phyloP scores from a whole-genome alignment of 2,329 filamentous ascomycete species.

The Calonectria fujianensis region DNA sequence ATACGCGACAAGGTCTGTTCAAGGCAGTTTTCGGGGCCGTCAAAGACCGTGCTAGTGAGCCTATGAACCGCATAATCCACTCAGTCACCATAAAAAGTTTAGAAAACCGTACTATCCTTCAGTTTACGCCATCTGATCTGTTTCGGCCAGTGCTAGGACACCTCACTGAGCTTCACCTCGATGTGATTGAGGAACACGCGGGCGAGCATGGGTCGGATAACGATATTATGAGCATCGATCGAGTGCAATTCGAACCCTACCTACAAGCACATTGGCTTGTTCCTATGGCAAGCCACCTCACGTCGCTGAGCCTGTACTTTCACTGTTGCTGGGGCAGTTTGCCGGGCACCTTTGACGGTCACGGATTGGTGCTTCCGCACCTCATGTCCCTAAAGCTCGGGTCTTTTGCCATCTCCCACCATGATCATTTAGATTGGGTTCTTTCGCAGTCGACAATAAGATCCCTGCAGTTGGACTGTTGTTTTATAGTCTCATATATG shows the following conservation, averaged over 20 bases:
- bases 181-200: neutral
- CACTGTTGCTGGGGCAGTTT: constrained; percentile 44
- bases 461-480: constrained; percentile 32
- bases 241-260: constrained; percentile 44
- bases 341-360: constrained; percentile 48
- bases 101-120: constrained; percentile 40
- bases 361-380: constrained; percentile 44
- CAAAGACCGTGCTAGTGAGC: neutral
- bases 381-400: constrained; percentile 46
- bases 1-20: neutral
- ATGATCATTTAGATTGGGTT: constrained; percentile 54
- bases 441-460: constrained; percentile 37
- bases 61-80: constrained; percentile 18
- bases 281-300: constrained; percentile 43
- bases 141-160: constrained; percentile 36
- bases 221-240: constrained; percentile 33
- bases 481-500: constrained; percentile 36
- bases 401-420: constrained; percentile 39
- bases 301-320: constrained; percentile 47
- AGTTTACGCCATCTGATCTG: constrained; percentile 17
- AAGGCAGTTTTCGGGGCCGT: neutral
- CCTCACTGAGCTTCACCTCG: constrained; percentile 44
- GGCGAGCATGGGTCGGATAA: neutral
- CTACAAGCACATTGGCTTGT: constrained; percentile 43
- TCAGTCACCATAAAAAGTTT: constrained; percentile 44